These are phyloP conservation scores for Cadophora malorum DNA, from an alignment of 2,329 filamentous ascomycete species.

Conservation along the genomic window DNA sequence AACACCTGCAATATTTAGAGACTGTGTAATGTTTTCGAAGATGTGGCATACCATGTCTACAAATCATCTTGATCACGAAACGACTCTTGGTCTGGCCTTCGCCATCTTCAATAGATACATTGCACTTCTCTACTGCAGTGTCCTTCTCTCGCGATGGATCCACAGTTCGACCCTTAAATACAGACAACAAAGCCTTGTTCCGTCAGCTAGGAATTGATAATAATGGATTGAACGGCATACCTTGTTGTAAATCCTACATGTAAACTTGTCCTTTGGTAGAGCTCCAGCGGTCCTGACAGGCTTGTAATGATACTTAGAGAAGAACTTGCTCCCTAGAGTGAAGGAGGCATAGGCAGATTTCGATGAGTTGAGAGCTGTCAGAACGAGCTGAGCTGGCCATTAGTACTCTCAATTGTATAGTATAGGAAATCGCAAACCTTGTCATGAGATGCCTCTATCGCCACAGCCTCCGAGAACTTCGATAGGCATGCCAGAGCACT, in stretches of 20 bases:
- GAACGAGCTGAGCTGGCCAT: slow-evolving; percentile 60
- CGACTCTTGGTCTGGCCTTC: slow-evolving; percentile 71
- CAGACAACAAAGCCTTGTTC: slow-evolving; percentile 67
- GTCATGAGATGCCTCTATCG: slow-evolving; percentile 59
- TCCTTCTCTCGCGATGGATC: slow-evolving; percentile 70
- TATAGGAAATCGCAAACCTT: slow-evolving; percentile 35
- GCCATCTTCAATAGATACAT: slow-evolving; percentile 76
- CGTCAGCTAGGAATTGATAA: neutral
- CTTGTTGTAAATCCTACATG: slow-evolving; percentile 76
- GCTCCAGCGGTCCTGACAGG: slow-evolving; percentile 44
- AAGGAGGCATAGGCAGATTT: slow-evolving; percentile 82
- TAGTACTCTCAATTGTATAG: neutral
- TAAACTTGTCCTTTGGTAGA: slow-evolving; percentile 60
- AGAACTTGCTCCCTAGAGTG: slow-evolving; percentile 71
- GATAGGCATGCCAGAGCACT: slow-evolving; percentile 76
- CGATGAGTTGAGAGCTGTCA: slow-evolving; percentile 80
- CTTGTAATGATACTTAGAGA: slow-evolving; percentile 73
- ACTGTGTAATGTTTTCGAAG: neutral
- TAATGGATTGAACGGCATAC: slow-evolving; percentile 47
- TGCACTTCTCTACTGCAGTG: slow-evolving; percentile 74
- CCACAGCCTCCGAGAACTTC: slow-evolving; percentile 82
- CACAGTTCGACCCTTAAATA: slow-evolving; percentile 72
- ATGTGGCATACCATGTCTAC: slow-evolving; percentile 69
- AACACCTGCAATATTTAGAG: slow-evolving; percentile 56
- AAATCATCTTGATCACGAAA: slow-evolving; percentile 75